These are phyloP conservation scores for Termitomyces sp. DNA, from an alignment of 768 basidiomycete species.

Conservation along the genomic window DNA sequence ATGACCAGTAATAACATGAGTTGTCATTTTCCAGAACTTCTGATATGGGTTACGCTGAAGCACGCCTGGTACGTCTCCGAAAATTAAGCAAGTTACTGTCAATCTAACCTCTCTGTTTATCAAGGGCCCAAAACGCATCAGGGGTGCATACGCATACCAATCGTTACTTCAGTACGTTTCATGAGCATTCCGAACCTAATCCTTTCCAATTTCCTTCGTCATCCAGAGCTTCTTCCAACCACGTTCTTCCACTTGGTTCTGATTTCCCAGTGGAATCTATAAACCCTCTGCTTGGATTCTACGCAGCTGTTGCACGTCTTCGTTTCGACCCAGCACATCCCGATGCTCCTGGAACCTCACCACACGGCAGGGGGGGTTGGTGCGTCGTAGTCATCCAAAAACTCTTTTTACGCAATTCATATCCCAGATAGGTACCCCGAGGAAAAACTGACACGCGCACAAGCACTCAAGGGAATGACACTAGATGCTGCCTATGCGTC, in stretches of 20 bases:
- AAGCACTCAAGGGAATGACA: constrained; percentile 91
- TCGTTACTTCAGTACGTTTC: constrained; percentile 58
- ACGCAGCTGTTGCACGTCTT: constrained; percentile 80
- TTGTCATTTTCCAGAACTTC: constrained; percentile 50
- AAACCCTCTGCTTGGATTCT: constrained; percentile 87
- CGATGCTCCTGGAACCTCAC: constrained; percentile 65
- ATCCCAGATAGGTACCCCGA: constrained; percentile 59
- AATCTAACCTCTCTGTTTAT: background rate
- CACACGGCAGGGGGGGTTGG: constrained; percentile 85
- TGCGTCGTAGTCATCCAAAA: constrained; percentile 27
- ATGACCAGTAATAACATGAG: too few relatives aligned
- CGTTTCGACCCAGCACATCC: constrained; percentile 3
- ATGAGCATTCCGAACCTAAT: background rate
- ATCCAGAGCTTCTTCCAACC: constrained; percentile 45
- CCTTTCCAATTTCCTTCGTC: background rate
- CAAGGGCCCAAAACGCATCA: constrained; percentile 64
- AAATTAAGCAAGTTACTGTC: background rate
- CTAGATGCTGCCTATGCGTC: constrained; percentile 86
- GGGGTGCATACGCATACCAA: constrained; percentile 88
- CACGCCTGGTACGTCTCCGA: constrained; percentile 51
- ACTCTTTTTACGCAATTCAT: background rate
- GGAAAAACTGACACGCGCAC: constrained; percentile 71
- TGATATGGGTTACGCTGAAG: constrained; percentile 92
- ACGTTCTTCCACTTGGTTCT: constrained; percentile 76
- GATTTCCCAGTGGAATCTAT: constrained; percentile 94